phyloP scores from a whole-genome alignment of 176 grass and related monocot genomes.

The Rhipidocladum racemiflorum region DNA sequence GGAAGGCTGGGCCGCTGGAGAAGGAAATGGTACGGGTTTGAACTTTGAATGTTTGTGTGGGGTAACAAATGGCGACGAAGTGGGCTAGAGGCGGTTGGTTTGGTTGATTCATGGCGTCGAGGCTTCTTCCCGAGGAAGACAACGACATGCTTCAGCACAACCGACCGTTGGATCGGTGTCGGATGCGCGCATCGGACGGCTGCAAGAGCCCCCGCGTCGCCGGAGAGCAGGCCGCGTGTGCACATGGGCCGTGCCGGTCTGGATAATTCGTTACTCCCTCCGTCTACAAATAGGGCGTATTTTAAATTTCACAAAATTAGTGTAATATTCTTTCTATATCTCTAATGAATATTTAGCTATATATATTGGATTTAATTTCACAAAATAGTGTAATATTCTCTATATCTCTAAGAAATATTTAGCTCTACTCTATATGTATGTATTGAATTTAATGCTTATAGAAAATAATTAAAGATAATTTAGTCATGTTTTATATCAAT shows the following conservation, averaged over 20 bases:
- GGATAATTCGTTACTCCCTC: no score
- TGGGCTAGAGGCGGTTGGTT: not conserved
- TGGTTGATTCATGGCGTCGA: not conserved
- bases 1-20: not conserved
- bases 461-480: no score
- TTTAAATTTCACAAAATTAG: no score
- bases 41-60: not conserved
- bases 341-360: no score
- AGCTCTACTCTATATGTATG: no score
- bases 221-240: not conserved
- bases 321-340: no score
- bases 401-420: no score
- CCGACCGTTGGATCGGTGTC: not conserved
- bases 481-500: no score
- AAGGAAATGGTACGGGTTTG: not conserved
- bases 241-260: not conserved
- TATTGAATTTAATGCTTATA: no score
- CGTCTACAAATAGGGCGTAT: no score
- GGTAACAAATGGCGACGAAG: not conserved
- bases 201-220: not conserved
- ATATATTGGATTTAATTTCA: no score
- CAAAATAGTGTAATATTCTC: no score
- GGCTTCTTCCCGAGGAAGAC: conserved; percentile 26
- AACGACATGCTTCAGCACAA: not conserved
- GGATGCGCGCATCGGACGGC: not conserved